Evolutionary conservation across 2,329 filamentous ascomycete species (phyloP).

Genomic region (Cytospora piceae): DNA sequence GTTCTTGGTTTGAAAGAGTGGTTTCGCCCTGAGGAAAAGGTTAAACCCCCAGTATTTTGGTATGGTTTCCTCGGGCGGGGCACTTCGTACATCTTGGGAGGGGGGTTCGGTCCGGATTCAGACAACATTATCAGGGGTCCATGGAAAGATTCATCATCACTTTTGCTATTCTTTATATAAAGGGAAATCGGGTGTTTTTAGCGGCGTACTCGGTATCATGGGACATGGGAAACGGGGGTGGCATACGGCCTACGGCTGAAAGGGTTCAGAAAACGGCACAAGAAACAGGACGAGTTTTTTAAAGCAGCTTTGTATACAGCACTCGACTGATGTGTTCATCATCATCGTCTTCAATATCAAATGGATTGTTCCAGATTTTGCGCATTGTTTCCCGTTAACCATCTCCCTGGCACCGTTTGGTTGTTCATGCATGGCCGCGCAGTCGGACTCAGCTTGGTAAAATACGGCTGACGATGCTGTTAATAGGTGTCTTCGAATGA

Average conservation of each 20-base stretch:
- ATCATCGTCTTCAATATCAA: neutral
- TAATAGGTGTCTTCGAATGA: too few relatives aligned
- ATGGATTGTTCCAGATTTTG: neutral
- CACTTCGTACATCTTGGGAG: neutral
- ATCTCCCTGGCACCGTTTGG: neutral
- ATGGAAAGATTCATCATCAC: neutral
- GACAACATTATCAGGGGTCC: neutral
- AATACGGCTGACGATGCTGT: too few relatives aligned
- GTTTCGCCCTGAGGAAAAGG: neutral
- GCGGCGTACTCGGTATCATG: neutral
- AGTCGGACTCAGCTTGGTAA: too few relatives aligned
- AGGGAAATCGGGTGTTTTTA: neutral
- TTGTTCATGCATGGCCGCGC: too few relatives aligned
- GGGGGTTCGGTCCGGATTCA: neutral
- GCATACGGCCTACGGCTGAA: neutral
- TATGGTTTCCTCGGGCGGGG: neutral
- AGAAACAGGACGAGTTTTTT: neutral
- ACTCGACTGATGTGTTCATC: neutral
- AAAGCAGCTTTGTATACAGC: conserved; percentile 1
- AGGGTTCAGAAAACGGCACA: conserved; percentile 1
- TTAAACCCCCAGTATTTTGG: neutral
- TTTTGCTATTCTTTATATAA: neutral
- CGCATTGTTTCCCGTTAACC: neutral
- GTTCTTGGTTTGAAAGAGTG: neutral
- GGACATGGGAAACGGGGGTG: neutral